A percentile compares a stretch with the other conserved stretches of the same genome.
phyloP scores from a whole-genome alignment of 257 asterid genomes.

The Solanum etuberosum region DNA sequence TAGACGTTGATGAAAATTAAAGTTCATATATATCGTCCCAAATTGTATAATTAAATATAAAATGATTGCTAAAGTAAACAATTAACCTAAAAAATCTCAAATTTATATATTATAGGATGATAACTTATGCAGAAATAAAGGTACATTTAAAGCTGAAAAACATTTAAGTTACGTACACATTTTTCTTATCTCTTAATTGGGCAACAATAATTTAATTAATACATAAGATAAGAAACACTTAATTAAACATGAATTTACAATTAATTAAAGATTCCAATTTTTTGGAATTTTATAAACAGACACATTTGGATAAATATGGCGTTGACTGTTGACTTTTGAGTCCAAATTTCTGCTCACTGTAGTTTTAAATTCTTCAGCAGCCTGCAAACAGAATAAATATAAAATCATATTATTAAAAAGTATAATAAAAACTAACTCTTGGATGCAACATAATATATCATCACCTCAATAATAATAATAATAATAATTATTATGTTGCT shows the following conservation, averaged over 20 bases:
- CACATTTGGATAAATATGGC: background rate
- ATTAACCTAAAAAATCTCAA: background rate
- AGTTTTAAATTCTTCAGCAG: slow-evolving; percentile 57
- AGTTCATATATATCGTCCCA: background rate
- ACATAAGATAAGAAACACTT: background rate
- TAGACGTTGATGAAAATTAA: background rate
- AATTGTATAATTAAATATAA: background rate
- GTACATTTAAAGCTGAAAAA: background rate
- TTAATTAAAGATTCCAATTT: background rate
- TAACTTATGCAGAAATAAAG: background rate
- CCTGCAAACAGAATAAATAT: slow-evolving; percentile 21
- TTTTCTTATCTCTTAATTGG: background rate
- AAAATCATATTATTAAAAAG: background rate
- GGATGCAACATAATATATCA: background rate
- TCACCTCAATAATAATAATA: background rate
- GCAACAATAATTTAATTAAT: background rate
- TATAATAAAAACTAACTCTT: background rate
- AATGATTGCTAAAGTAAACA: background rate
- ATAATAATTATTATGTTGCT: background rate
- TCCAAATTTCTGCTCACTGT: slow-evolving; percentile 12
- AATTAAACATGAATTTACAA: background rate
- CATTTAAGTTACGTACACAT: background rate
- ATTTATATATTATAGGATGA: background rate
- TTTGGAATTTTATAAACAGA: background rate
- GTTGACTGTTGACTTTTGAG: background rate